A percentile compares a stretch with the other conserved stretches of the same genome.
Evolutionary conservation across 2,329 filamentous ascomycete species (phyloP).

Genomic region (Coniochaeta sp.): DNA sequence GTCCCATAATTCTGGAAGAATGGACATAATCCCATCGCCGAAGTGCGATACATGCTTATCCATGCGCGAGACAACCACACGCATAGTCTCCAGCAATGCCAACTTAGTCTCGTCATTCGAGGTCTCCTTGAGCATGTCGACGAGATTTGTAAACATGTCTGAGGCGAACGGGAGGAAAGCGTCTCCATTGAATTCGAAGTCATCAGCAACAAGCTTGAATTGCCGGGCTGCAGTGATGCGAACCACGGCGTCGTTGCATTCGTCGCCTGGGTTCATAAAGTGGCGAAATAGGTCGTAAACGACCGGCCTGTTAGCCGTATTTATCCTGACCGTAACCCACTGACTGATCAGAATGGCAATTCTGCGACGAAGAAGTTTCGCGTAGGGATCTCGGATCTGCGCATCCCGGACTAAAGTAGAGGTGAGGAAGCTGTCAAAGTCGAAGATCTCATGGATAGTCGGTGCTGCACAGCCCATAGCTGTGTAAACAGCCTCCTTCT

Average conservation of each 20-base stretch:
- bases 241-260: slow-evolving; percentile 83
- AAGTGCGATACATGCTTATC: slow-evolving; percentile 63
- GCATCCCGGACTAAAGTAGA: slow-evolving; percentile 73
- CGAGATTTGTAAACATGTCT: slow-evolving; percentile 63
- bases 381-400: slow-evolving; percentile 53
- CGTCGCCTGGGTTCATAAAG: slow-evolving; percentile 69
- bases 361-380: slow-evolving; percentile 77
- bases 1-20: slow-evolving; percentile 79
- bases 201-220: slow-evolving; percentile 72
- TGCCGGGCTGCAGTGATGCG: slow-evolving; percentile 85
- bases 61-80: slow-evolving; percentile 72
- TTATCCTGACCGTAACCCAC: slow-evolving; percentile 77
- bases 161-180: slow-evolving; percentile 72
- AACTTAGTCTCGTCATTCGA: slow-evolving; percentile 85
- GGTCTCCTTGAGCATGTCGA: slow-evolving; percentile 71
- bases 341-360: slow-evolving; percentile 84
- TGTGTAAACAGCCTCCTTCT: slow-evolving; percentile 92
- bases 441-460: slow-evolving; percentile 64
- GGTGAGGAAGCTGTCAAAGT: slow-evolving; percentile 76
- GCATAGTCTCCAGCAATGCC: slow-evolving; percentile 79
- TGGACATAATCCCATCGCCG: slow-evolving; percentile 73
- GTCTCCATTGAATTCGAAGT: slow-evolving; percentile 71
- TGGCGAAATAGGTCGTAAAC: slow-evolving; percentile 88
- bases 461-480: slow-evolving; percentile 82
- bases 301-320: slow-evolving; percentile 58